A percentile compares a stretch with the other conserved stretches of the same genome.
phyloP scores from a whole-genome alignment of 1,284 basidiomycete species.

The Tilletiopsis washingtonensis region DNA sequence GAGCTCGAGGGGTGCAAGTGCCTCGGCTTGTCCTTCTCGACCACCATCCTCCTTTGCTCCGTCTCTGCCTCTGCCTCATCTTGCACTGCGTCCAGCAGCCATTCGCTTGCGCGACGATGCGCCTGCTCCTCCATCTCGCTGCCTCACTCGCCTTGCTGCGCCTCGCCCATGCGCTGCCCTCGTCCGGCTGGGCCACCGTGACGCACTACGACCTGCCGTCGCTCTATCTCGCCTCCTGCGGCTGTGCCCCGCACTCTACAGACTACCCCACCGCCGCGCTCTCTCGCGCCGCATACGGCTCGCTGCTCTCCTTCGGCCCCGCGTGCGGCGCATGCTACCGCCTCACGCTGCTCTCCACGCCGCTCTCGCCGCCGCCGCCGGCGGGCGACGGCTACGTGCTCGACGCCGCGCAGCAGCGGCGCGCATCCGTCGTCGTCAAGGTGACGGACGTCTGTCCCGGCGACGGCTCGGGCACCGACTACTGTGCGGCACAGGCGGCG shows the following conservation, averaged over 20 bases:
- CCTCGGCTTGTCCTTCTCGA: too few species aligned
- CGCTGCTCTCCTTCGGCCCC: slow-evolving; percentile 27
- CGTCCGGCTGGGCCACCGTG: slow-evolving; percentile 14
- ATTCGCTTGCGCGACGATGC: too few species aligned
- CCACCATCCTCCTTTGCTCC: too few species aligned
- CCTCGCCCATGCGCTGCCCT: too few species aligned
- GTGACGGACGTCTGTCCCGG: slow-evolving; percentile 30
- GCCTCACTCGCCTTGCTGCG: too few species aligned
- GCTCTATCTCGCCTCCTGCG: slow-evolving; percentile 33
- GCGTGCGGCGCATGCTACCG: slow-evolving; percentile 27
- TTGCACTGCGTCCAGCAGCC: too few species aligned
- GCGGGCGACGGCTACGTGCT: slow-evolving; percentile 27
- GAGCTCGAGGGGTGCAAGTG: too few species aligned
- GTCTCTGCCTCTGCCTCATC: too few species aligned
- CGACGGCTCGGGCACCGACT: slow-evolving; percentile 24
- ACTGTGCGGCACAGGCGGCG: slow-evolving; percentile 8
- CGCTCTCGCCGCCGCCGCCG: slow-evolving; percentile 14
- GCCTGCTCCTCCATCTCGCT: too few species aligned
- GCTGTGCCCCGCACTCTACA: slow-evolving; percentile 26
- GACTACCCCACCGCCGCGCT: slow-evolving; percentile 29
- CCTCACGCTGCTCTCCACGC: slow-evolving; percentile 23
- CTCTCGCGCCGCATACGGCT: slow-evolving; percentile 24
- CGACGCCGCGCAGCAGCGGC: slow-evolving; percentile 7
- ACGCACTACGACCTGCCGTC: slow-evolving; percentile 35
- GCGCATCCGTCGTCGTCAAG: slow-evolving; percentile 31